Conservation (phyloP, 345 rosid genomes). For the Excoecaria agallocha region DNA sequence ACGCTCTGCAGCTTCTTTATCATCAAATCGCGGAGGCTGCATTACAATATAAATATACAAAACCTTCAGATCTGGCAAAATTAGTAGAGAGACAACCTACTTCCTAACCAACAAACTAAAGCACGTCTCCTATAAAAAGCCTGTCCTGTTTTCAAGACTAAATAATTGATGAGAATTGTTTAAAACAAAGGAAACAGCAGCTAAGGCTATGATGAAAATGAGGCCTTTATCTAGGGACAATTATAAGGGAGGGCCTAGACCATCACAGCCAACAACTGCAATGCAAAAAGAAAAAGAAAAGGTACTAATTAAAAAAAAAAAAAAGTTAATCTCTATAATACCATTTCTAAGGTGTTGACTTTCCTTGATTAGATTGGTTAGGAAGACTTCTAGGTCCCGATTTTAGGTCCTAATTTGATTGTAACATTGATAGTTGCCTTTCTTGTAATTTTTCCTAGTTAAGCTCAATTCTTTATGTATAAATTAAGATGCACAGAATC, state of each 20-base stretch:
- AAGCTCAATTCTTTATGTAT: no score
- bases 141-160: background rate
- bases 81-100: slow-evolving; percentile 12
- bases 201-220: slow-evolving; percentile 2
- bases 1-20: slow-evolving; percentile 91
- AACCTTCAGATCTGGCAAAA: slow-evolving; percentile 8
- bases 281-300: background rate
- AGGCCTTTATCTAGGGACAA: background rate
- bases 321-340: background rate
- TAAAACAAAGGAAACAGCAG: background rate
- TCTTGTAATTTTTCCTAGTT: no score
- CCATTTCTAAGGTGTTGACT: background rate
- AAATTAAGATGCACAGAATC: no score
- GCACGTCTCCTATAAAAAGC: background rate
- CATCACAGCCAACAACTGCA: background rate
- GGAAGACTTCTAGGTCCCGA: no score
- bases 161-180: background rate
- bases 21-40: slow-evolving; percentile 97
- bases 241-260: background rate
- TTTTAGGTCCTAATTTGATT: no score
- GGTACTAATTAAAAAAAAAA: background rate
- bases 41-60: slow-evolving; percentile 24
- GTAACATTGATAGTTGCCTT: no score
- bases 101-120: slow-evolving; percentile 6
- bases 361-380: no score